Base-by-base conservation (phyloP, 352 stramenopile species). In the Detonula confervacea region DNA sequence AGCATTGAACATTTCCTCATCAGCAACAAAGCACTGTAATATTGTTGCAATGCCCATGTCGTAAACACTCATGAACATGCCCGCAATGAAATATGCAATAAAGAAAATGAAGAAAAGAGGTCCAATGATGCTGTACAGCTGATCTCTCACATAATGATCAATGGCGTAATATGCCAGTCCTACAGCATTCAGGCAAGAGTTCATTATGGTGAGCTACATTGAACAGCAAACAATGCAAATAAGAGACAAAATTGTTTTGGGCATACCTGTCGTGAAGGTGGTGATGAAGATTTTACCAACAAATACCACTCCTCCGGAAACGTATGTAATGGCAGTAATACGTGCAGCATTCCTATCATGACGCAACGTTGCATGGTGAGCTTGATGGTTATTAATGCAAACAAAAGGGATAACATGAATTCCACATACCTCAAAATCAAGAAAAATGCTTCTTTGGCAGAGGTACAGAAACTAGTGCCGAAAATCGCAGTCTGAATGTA, bases 1-100 rank as follows among this genome's bases (percentile, higher is more conserved):
- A 11, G 54, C 68, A 20, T 87, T 75, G 77, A 96, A 96, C 81
- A 96, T 94, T 84, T 96, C 92, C 77, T 96, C 92, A 84, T 98
- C 96, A 51, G 97, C 95, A 77, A 97, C 96, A 83, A 98, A 98
- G 79, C 95, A 98, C 63, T 98, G 88, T 42, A 99, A 80, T 37
- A 98, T 97, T 8, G 96, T 98, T 35, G 96, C 93, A 68, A 98
- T 98, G 29, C 91, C 86, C 92, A 98, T 98, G 64, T 96, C 95
- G 81, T 98, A 98, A 11, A 98, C 95, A 20, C 94, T 90, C 44
- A 97, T 90, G 69, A 98, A 98, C 70, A 98, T 97, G 7, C 90
- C 94, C 3, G 90, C 94, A 33, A 98, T 91, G 67, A 98, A 97
- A 88, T 95, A 99, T 5, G 95, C 90, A 22, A 98, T 85, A 0